Conservation (phyloP, 768 basidiomycete genomes). For the Boletus rubroflammeus region DNA sequence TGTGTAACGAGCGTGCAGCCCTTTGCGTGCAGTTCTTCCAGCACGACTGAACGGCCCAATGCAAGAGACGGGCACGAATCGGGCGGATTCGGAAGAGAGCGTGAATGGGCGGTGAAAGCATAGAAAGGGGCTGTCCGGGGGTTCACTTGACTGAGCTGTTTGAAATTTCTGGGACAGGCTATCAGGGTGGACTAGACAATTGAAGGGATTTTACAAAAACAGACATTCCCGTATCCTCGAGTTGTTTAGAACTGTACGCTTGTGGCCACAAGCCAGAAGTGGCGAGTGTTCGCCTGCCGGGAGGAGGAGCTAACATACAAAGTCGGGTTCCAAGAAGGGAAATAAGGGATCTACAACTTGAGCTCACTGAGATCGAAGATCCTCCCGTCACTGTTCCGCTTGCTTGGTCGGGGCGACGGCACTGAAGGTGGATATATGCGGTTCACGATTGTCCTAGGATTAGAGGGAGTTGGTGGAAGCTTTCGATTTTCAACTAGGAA, state of each 20-base stretch:
- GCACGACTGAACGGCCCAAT: constrained; percentile 52
- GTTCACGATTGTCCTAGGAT: not conserved
- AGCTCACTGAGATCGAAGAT: constrained; percentile 46
- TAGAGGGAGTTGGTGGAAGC: not conserved
- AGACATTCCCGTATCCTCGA: constrained; percentile 53
- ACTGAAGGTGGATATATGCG: constrained; percentile 26
- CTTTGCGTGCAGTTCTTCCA: constrained; percentile 47
- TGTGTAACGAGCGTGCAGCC: constrained; percentile 70
- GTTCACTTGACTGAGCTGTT: constrained; percentile 52
- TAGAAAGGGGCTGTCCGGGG: constrained; percentile 57
- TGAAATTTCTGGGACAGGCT: constrained; percentile 40
- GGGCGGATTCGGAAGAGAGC: constrained; percentile 25
- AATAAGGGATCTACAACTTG: not conserved
- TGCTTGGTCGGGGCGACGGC: constrained; percentile 5
- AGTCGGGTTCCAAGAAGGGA: not conserved
- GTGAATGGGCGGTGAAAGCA: constrained; percentile 45
- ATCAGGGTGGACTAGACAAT: constrained; percentile 1
- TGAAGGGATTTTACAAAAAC: constrained; percentile 15
- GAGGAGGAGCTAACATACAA: constrained; percentile 27
- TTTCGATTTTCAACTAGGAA: not conserved
- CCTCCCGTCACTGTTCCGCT: constrained; percentile 4
- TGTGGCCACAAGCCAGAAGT: constrained; percentile 54
- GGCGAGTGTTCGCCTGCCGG: constrained; percentile 42
- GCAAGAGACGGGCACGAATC: constrained; percentile 18
- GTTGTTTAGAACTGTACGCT: constrained; percentile 38